Evolutionary conservation across 495 filamentous ascomycete species (phyloP), one percentile per base, ranked within the genome.

Genomic region (Penicillium crystallinum): DNA sequence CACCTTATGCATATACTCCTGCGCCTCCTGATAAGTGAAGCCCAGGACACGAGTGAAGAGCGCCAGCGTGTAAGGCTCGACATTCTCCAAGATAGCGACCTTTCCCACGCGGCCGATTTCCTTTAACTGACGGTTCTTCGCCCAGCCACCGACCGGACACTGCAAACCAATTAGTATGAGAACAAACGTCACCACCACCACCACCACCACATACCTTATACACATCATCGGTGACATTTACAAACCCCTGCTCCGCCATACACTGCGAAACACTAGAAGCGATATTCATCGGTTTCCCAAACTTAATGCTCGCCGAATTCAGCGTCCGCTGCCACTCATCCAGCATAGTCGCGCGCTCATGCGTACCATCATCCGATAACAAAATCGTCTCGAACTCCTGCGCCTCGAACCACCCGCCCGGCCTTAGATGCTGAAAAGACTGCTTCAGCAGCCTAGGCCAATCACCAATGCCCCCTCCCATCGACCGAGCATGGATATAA

Each of bases 401-500:
- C n/a, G 77, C 59, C 56, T 83, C 80, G 29, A 79, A 54, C 73
- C 75, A 83, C 0, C 78, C 80, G 0, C 79, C 79, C 0, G 80
- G 78, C 27, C 71, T 69, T 0, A 81, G 56, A 54, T 81, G 72
- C 38, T 45, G 35, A 19, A 58, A 70, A 11, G 65, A 63, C 65
- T 74, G 69, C 11, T 46, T 38, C 5, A 74, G 23, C 14, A 75
- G 49, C n/a, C 55, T 52, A 40, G 61, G 61, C 73, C 76, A 79
- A 59, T 81, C 75, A 12, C 54, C 64, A 50, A 78, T 70, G 15
- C 67, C 61, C 19, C 76, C 72, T 15, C 63, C 69, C 55, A 83
- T 57, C 44, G 60, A 70, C 21, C 80, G 72, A 25, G 64, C 64
- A 48, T 79, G 74, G 18, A 79, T 72, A 45, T 65, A 77, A 45